phyloP scores from a whole-genome alignment of 306 rosid species.

The Lablab purpureus region DNA sequence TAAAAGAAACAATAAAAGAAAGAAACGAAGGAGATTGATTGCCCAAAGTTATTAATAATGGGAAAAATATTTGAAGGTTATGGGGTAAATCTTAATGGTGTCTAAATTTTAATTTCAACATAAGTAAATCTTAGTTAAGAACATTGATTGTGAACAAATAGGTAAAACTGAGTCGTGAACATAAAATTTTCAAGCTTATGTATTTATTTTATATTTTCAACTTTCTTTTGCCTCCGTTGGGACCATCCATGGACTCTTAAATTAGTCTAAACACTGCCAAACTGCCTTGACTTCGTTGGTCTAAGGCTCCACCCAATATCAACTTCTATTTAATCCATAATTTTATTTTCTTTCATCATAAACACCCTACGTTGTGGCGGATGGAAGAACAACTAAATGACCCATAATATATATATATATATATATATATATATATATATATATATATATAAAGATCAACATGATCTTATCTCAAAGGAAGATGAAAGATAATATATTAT shows the following conservation, averaged over 20 bases:
- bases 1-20: too few species aligned
- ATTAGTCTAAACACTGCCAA: background rate
- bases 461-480: too few species aligned
- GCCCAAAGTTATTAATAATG: background rate
- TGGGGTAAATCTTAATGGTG: background rate
- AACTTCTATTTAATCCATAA: background rate
- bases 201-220: background rate
- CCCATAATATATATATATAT: background rate
- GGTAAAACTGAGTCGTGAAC: background rate
- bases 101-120: background rate
- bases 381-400: background rate
- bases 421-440: too few species aligned
- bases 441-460: too few species aligned
- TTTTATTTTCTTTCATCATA: background rate
- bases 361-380: background rate
- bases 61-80: background rate
- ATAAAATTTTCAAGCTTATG: background rate
- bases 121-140: background rate
- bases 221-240: background rate
- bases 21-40: background rate
- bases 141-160: background rate
- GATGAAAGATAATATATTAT: too few species aligned
- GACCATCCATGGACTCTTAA: constrained; percentile 7
- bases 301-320: background rate
- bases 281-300: background rate